A percentile compares a stretch with the other conserved stretches of the same genome.
Conservation (phyloP, 2,329 filamentous ascomycete genomes). For the Davidsoniella australis region DNA sequence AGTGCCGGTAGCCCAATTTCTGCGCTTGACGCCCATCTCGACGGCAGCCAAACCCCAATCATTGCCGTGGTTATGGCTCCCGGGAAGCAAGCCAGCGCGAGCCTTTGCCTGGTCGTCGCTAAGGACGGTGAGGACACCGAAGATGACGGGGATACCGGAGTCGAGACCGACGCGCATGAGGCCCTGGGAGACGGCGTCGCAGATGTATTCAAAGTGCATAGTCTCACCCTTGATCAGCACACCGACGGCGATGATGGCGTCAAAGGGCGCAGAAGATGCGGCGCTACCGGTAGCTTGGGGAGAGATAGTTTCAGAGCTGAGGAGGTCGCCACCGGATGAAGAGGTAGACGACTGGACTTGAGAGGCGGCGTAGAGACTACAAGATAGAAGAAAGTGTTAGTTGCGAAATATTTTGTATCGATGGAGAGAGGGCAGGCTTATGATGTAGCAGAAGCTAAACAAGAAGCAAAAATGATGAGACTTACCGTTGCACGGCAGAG, state of each 20-base stretch:
- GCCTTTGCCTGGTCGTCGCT: constrained; percentile 74
- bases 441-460: neutral
- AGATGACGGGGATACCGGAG: constrained; percentile 73
- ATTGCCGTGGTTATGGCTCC: constrained; percentile 94
- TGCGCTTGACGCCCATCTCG: constrained; percentile 79
- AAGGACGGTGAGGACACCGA: constrained; percentile 80
- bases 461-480: constrained; percentile 8
- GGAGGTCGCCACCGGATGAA: constrained; percentile 57
- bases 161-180: constrained; percentile 92
- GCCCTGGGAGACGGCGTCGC: constrained; percentile 76
- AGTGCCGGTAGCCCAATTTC: constrained; percentile 61
- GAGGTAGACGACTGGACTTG: constrained; percentile 61
- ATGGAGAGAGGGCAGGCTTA: neutral
- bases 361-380: constrained; percentile 66
- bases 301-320: constrained; percentile 47
- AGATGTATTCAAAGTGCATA: constrained; percentile 99
- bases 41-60: constrained; percentile 94
- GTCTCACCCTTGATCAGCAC: constrained; percentile 97
- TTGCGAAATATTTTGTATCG: too few relatives aligned
- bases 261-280: constrained; percentile 50
- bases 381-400: neutral
- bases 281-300: constrained; percentile 24
- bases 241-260: constrained; percentile 87
- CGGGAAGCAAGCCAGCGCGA: constrained; percentile 63
- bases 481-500: constrained; percentile 69